phyloP scores from a whole-genome alignment of 768 basidiomycete genomes.

The Pisolithus albus region DNA sequence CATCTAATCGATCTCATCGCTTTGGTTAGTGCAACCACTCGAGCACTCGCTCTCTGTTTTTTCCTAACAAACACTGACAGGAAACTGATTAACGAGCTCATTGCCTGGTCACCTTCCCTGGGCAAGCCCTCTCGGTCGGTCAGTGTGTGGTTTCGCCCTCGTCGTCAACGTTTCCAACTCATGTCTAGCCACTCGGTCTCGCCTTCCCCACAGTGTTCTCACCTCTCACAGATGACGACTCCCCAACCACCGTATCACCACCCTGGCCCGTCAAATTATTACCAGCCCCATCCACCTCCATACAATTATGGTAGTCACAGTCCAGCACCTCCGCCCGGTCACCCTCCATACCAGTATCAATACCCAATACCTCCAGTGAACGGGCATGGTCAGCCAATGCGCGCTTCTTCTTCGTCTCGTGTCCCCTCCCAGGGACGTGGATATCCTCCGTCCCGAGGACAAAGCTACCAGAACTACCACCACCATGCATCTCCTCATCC shows the following conservation, averaged over 20 bases:
- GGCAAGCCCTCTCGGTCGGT: no score
- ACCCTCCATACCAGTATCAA: slow-evolving; percentile 30
- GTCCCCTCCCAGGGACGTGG: slow-evolving; percentile 29
- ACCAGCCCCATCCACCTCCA: slow-evolving; percentile 15
- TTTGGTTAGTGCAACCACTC: no score
- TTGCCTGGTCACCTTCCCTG: no score
- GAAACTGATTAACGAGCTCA: no score
- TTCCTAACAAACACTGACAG: no score
- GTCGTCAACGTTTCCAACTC: no score
- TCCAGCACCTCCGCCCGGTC: slow-evolving; percentile 22
- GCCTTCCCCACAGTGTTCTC: not conserved
- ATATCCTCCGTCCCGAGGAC: slow-evolving; percentile 31
- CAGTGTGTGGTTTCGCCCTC: no score
- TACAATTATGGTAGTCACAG: slow-evolving; percentile 25
- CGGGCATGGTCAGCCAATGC: slow-evolving; percentile 29
- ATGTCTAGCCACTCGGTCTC: not conserved
- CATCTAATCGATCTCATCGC: no score
- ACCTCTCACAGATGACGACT: slow-evolving; percentile 12
- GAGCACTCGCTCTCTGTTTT: no score
- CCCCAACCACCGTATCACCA: slow-evolving; percentile 22
- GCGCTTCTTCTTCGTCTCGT: slow-evolving; percentile 32
- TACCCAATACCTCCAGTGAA: slow-evolving; percentile 39
- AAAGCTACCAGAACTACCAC: slow-evolving; percentile 34
- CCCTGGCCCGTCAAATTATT: slow-evolving; percentile 23
- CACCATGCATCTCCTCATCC: slow-evolving; percentile 25